These are phyloP conservation scores for Urtica urens DNA, from an alignment of 306 rosid genomes.

Conservation along the genomic window DNA sequence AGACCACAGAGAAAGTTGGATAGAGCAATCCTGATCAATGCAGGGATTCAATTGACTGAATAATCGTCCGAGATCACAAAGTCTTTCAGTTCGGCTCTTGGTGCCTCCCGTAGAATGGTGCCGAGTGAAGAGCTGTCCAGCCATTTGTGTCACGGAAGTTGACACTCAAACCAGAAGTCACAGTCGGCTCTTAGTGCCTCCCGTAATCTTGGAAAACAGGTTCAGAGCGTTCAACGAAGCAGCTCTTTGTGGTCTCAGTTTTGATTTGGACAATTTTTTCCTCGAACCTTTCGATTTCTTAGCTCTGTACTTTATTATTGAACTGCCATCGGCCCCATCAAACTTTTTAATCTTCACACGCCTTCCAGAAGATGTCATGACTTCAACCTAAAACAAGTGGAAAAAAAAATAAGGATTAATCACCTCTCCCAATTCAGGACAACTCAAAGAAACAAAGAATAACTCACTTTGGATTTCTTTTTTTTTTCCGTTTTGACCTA, in stretches of 20 bases:
- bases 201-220: constrained; percentile 71
- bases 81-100: no score
- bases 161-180: constrained; percentile 62
- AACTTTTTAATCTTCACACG: constrained; percentile 82
- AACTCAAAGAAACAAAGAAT: background rate
- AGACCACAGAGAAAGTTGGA: no score
- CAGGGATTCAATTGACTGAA: no score
- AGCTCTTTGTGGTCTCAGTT: constrained; percentile 87
- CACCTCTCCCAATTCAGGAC: background rate
- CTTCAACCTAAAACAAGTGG: constrained; percentile 53
- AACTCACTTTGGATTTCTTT: constrained; percentile 68
- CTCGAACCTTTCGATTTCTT: constrained; percentile 56
- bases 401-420: no score
- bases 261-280: constrained; percentile 53
- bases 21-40: no score
- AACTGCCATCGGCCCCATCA: constrained; percentile 61
- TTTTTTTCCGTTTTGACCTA: constrained; percentile 75
- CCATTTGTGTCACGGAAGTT: constrained; percentile 85
- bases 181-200: constrained; percentile 53
- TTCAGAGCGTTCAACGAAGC: constrained; percentile 87
- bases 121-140: constrained; percentile 98
- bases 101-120: constrained; percentile 88
- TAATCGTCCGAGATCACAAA: no score
- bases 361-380: constrained; percentile 93
- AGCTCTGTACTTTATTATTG: constrained; percentile 28